These are phyloP conservation scores for Dactylella cylindrospora DNA, from an alignment of 2,329 filamentous ascomycete genomes.

Conservation along the genomic window DNA sequence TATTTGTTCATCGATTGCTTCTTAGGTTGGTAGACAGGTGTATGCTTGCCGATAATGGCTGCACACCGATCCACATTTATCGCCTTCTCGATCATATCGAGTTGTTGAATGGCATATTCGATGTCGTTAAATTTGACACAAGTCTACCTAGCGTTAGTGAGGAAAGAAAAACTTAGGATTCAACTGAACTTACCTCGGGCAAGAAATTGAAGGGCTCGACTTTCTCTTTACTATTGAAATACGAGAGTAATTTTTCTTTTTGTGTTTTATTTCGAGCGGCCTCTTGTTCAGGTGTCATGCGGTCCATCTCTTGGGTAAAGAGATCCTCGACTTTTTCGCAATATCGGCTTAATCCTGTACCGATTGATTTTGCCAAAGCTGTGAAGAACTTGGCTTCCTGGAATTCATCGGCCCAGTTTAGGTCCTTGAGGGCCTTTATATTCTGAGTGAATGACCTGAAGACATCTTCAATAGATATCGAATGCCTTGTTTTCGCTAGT, in stretches of 20 bases:
- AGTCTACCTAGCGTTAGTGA: constrained; percentile 61
- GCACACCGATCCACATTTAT: constrained; percentile 93
- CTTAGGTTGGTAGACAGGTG: constrained; percentile 67
- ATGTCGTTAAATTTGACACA: constrained; percentile 98
- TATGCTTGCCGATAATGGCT: constrained; percentile 71
- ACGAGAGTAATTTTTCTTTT: constrained; percentile 89
- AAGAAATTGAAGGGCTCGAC: constrained; percentile 97
- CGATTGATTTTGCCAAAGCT: constrained; percentile 78
- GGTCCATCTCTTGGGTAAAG: constrained; percentile 90
- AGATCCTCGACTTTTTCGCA: constrained; percentile 85
- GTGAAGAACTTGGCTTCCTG: constrained; percentile 98
- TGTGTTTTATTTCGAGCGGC: constrained; percentile 74
- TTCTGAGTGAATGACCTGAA: constrained; percentile 93
- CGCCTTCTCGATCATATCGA: constrained; percentile 83
- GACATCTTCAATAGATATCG: constrained; percentile 87
- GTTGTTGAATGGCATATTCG: constrained; percentile 86
- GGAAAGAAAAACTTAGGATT: constrained; percentile 11
- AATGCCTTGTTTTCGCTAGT: constrained; percentile 65
- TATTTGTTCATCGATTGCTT: constrained; percentile 76
- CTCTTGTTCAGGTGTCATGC: constrained; percentile 82
- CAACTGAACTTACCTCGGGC: constrained; percentile 67
- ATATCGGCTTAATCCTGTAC: constrained; percentile 79
- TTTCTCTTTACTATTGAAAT: constrained; percentile 87
- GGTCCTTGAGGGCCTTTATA: constrained; percentile 77
- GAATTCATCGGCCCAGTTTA: constrained; percentile 90